Evolutionary conservation across 2,329 filamentous ascomycete genomes (phyloP).

Genomic region (Sclerotinia minor): DNA sequence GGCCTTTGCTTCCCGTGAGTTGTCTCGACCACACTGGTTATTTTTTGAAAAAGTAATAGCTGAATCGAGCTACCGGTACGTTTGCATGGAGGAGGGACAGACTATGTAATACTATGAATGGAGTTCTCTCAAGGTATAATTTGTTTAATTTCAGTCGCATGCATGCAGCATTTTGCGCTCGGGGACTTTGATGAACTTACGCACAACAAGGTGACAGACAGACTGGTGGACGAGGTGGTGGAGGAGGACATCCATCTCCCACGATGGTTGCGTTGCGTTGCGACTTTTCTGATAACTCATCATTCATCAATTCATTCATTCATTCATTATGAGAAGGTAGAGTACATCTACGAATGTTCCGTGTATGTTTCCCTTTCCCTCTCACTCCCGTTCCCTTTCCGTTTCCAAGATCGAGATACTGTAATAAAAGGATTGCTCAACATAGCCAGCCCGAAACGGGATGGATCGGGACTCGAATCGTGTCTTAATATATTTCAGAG

Average conservation of each 20-base stretch:
- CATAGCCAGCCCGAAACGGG: constrained; percentile 15
- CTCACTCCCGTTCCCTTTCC: no score
- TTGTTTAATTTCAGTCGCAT: constrained; percentile 28
- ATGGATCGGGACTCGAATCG: constrained; percentile 20
- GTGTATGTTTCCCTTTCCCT: neutral
- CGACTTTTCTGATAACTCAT: neutral
- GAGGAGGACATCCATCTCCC: constrained; percentile 3
- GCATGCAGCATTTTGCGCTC: constrained; percentile 30
- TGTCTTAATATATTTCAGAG: constrained; percentile 20
- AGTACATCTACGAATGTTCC: neutral
- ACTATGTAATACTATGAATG: constrained; percentile 6
- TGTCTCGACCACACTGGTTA: constrained; percentile 36
- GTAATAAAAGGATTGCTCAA: constrained; percentile 11
- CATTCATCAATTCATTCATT: neutral
- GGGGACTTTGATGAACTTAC: constrained; percentile 29
- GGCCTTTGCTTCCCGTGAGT: constrained; percentile 36
- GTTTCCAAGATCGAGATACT: neutral
- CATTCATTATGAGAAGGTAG: no score
- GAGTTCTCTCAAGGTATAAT: constrained; percentile 6
- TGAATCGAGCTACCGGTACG: constrained; percentile 18
- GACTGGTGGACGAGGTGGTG: constrained; percentile 1
- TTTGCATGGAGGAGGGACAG: neutral
- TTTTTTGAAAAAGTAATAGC: constrained; percentile 14
- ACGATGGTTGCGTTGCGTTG: constrained; percentile 7
- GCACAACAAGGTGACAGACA: neutral